Conservation (phyloP, 169 alveolate species). For the Plasmodium malariae region DNA sequence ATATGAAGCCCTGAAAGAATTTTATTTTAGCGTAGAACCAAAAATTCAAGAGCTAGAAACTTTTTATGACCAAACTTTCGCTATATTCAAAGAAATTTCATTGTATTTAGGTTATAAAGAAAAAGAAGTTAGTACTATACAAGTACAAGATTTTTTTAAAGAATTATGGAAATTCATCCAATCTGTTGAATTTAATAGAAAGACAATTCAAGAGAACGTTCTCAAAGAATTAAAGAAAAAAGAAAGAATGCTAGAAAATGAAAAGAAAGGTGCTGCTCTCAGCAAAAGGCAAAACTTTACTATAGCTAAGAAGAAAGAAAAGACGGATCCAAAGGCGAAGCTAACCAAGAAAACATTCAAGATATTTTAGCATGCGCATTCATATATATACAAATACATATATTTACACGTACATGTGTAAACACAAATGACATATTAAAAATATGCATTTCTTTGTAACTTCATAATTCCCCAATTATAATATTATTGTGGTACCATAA, state of each 20-base stretch:
- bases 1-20: constrained; percentile 82
- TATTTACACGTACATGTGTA: neutral
- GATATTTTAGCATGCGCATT: constrained; percentile 41
- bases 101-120: constrained; percentile 89
- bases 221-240: constrained; percentile 82
- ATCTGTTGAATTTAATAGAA: constrained; percentile 87
- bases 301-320: constrained; percentile 31
- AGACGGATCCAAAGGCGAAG: constrained; percentile 24
- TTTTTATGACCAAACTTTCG: constrained; percentile 80
- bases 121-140: constrained; percentile 88
- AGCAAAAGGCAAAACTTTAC: constrained; percentile 53
- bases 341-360: constrained; percentile 60
- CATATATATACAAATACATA: too few relatives aligned
- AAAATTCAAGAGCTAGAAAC: constrained; percentile 75
- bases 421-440: too few relatives aligned
- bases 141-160: constrained; percentile 89
- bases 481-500: too few relatives aligned
- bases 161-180: constrained; percentile 88
- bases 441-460: too few relatives aligned
- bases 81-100: constrained; percentile 84
- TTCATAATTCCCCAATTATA: too few relatives aligned
- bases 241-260: constrained; percentile 81
- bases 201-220: constrained; percentile 82
- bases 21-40: constrained; percentile 64
- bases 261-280: constrained; percentile 76